Percentiles rank a stretch among this genome's conserved stretches.
These are phyloP conservation scores for Leccinum uliginosum DNA, from an alignment of 768 basidiomycete genomes.

Conservation along the genomic window DNA sequence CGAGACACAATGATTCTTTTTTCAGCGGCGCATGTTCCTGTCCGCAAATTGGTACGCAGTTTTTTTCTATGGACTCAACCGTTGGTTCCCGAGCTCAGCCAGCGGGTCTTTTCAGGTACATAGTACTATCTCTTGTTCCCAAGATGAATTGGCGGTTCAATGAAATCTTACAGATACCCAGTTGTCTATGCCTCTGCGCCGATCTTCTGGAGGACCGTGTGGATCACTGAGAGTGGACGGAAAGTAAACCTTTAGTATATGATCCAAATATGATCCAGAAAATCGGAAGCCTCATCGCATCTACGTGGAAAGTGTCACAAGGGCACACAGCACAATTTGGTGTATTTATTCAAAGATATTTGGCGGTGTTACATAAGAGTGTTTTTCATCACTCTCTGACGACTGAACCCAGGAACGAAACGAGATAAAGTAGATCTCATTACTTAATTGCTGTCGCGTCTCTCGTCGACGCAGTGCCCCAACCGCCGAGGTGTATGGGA, in stretches of 20 bases:
- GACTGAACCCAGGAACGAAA: constrained; percentile 36
- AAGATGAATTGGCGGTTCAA: neutral
- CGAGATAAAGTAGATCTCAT: constrained; percentile 72
- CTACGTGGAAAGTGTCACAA: constrained; percentile 35
- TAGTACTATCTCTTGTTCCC: no score
- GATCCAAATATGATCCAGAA: constrained; percentile 42
- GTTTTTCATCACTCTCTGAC: constrained; percentile 11
- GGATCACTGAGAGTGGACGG: constrained; percentile 38
- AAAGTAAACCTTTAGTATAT: constrained; percentile 51
- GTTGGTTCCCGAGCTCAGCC: no score
- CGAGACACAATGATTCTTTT: no score
- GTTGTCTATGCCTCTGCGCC: constrained; percentile 48
- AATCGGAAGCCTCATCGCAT: constrained; percentile 40
- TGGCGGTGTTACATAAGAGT: constrained; percentile 55
- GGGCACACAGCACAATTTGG: no score
- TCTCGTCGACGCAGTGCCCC: constrained; percentile 74
- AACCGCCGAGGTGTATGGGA: constrained; percentile 72
- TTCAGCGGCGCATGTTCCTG: no score
- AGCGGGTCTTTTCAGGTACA: no score
- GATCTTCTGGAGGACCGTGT: constrained; percentile 30
- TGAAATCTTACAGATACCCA: constrained; percentile 66
- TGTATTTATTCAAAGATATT: no score
- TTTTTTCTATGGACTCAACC: no score
- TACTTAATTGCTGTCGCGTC: constrained; percentile 79
- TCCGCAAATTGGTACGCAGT: no score